These are phyloP conservation scores for Berkeleyomyces basicola DNA, from an alignment of 2,329 filamentous ascomycete genomes.

Conservation along the genomic window DNA sequence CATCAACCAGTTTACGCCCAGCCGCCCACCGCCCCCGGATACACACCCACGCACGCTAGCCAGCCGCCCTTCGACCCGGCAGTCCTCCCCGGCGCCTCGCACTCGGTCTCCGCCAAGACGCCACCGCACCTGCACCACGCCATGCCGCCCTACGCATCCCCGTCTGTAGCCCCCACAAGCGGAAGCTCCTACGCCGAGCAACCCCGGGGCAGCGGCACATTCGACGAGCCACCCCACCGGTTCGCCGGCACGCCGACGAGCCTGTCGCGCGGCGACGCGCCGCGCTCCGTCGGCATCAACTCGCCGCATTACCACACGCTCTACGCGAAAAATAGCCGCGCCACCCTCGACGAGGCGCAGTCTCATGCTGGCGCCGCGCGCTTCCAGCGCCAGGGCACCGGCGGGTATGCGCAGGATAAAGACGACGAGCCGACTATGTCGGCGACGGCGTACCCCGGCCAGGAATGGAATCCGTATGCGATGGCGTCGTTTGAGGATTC, in stretches of 20 bases:
- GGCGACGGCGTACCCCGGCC: constrained; percentile 9
- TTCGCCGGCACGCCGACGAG: background rate
- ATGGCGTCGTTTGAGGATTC: background rate
- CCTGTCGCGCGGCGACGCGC: too few species aligned
- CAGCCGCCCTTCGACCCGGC: background rate
- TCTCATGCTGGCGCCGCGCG: background rate
- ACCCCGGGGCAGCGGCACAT: background rate
- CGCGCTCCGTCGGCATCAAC: too few species aligned
- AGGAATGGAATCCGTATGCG: constrained; percentile 7
- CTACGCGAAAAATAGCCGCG: background rate
- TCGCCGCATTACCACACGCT: too few species aligned
- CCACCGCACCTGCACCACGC: background rate
- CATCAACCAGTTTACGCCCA: background rate
- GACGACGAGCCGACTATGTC: constrained; percentile 3
- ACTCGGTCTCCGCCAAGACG: background rate
- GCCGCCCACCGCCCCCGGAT: background rate
- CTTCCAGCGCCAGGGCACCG: background rate
- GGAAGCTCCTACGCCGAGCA: background rate
- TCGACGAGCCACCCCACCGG: background rate
- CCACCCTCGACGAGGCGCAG: background rate
- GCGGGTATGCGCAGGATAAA: background rate
- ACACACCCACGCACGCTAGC: background rate
- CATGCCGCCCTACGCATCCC: background rate
- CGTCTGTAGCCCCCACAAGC: background rate
- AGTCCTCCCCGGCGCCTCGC: background rate